Evolutionary conservation across 2,329 filamentous ascomycete genomes (phyloP).

Genomic region (Botrytis paeoniae): DNA sequence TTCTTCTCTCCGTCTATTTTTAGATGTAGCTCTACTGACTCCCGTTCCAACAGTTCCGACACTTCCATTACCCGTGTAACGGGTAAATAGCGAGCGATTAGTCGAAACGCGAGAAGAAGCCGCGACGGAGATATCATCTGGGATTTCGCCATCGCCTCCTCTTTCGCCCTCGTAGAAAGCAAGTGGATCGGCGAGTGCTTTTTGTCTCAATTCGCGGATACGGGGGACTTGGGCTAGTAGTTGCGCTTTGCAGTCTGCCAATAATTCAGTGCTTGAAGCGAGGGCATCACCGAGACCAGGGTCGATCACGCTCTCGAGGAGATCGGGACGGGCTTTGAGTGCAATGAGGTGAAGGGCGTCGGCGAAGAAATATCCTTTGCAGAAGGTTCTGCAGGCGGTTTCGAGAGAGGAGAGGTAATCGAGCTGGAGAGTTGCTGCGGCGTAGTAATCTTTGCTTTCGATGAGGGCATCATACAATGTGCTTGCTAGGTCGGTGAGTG

Average conservation of each 20-base stretch:
- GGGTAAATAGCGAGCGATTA: conserved; percentile 83
- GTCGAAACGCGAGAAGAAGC: conserved; percentile 77
- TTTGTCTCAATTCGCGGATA: conserved; percentile 74
- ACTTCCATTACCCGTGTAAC: conserved; percentile 70
- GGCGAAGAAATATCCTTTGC: conserved; percentile 82
- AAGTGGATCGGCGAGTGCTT: conserved; percentile 80
- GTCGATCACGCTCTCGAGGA: conserved; percentile 69
- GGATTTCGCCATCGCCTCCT: conserved; percentile 63
- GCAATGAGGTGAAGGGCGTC: conserved; percentile 79
- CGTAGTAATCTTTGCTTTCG: conserved; percentile 79
- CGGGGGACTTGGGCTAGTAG: conserved; percentile 81
- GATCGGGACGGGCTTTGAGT: conserved; percentile 55
- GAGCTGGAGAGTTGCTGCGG: conserved; percentile 74
- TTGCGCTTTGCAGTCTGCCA: conserved; percentile 89
- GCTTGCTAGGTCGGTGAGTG: conserved; percentile 66
- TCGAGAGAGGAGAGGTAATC: conserved; percentile 76
- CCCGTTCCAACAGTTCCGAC: conserved; percentile 65
- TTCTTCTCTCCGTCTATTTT: conserved; percentile 87
- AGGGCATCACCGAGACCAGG: conserved; percentile 76
- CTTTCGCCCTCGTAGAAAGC: conserved; percentile 83
- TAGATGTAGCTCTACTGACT: conserved; percentile 75
- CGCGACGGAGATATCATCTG: conserved; percentile 89
- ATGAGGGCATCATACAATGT: conserved; percentile 73
- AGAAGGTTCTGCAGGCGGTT: conserved; percentile 71
- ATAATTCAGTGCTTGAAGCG: conserved; percentile 79